A percentile compares a stretch with the other conserved stretches of the same genome.
These are phyloP conservation scores for Tetrahymena thermophila DNA, from an alignment of 73 alveolate genomes.

Conservation along the genomic window DNA sequence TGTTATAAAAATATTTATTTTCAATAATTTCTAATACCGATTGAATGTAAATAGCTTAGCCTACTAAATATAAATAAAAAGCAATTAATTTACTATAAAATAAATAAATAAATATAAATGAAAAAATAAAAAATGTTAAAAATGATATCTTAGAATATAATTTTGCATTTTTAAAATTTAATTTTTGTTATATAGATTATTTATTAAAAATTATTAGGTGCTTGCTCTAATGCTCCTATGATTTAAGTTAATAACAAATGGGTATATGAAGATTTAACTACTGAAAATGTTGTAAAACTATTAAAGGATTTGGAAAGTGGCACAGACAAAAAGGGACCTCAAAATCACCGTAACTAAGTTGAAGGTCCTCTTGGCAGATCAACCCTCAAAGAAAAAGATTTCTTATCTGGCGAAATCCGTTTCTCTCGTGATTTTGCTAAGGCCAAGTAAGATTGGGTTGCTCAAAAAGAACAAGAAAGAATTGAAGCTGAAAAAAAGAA, in stretches of 20 bases:
- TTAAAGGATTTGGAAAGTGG: constrained; percentile 65
- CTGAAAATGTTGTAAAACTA: constrained; percentile 58
- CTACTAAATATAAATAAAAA: not conserved
- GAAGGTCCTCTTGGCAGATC: constrained; percentile 87
- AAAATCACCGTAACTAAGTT: constrained; percentile 55
- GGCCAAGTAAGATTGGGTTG: constrained; percentile 42
- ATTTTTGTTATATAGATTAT: not conserved
- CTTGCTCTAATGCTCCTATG: constrained; percentile 91
- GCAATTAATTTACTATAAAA: not conserved
- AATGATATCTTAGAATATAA: not conserved
- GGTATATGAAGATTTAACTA: constrained; percentile 86
- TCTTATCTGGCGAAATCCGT: constrained; percentile 2
- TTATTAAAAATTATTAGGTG: constrained; percentile 19
- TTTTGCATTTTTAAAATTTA: not conserved
- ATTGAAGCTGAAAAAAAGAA: constrained; percentile 44
- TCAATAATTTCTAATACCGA: too few species aligned
- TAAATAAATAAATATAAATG: too few species aligned
- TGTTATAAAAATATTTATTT: too few species aligned
- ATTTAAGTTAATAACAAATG: constrained; percentile 81
- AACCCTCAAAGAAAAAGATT: constrained; percentile 22
- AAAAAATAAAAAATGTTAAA: too few species aligned
- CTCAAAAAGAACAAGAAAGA: constrained; percentile 34
- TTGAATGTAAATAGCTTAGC: not conserved
- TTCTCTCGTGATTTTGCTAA: constrained; percentile 12
- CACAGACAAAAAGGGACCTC: constrained; percentile 75